Conservation (phyloP, 192 early-diverging fungal species). For the Chytriomyces hyalinus region DNA sequence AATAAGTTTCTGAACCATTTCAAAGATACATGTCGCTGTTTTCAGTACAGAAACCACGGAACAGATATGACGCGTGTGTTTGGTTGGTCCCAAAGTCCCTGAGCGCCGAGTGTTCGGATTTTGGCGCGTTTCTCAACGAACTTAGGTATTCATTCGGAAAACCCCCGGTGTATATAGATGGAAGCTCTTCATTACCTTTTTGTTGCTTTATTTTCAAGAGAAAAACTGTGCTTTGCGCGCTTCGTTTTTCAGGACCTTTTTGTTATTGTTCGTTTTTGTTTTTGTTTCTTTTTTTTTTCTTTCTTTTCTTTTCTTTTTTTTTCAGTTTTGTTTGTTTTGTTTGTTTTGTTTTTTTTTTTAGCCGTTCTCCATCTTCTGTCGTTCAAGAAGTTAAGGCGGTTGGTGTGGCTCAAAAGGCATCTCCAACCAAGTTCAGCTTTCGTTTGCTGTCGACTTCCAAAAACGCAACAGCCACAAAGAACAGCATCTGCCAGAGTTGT, state of each 20-base stretch:
- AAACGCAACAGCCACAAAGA: no score
- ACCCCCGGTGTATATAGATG: slow-evolving; percentile 78
- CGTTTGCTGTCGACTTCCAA: no score
- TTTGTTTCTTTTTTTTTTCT: neutral
- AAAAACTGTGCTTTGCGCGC: no score
- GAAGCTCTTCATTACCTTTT: slow-evolving; percentile 55
- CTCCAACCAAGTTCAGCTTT: no score
- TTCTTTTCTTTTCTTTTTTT: no score
- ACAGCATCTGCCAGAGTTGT: no score
- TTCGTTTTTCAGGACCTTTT: no score
- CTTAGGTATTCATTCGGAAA: slow-evolving; percentile 53
- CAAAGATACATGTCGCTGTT: slow-evolving; percentile 51
- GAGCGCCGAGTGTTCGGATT: neutral
- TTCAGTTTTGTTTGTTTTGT: no score
- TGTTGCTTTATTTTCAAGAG: neutral
- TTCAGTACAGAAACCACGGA: slow-evolving; percentile 60
- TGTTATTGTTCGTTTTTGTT: neutral
- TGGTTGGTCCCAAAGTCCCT: slow-evolving; percentile 53
- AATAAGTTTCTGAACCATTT: slow-evolving; percentile 28
- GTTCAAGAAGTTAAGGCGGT: neutral
- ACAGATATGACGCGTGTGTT: slow-evolving; percentile 49
- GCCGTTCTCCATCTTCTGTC: neutral
- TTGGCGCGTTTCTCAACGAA: neutral
- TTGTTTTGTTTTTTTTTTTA: neutral
- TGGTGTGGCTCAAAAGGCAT: no score